Evolutionary conservation across 2,329 filamentous ascomycete species (phyloP).

Genomic region (Lizonia empirigonia): DNA sequence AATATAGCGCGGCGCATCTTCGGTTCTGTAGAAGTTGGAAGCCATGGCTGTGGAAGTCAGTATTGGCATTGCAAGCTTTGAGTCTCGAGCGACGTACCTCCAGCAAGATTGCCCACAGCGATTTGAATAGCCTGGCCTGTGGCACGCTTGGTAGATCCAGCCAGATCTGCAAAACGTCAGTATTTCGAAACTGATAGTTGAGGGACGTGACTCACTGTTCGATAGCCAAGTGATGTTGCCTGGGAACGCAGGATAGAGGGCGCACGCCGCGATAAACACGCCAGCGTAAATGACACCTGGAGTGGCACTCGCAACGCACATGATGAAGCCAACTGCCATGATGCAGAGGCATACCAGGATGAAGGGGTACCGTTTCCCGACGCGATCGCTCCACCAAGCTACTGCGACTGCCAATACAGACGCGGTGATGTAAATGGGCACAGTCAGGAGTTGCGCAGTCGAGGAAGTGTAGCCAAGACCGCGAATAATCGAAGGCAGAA

Average conservation of each 20-base stretch:
- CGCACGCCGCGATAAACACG: constrained; percentile 46
- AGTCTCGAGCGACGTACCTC: constrained; percentile 21
- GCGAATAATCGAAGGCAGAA: constrained; percentile 56
- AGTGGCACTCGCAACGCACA: constrained; percentile 42
- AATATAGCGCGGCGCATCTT: constrained; percentile 57
- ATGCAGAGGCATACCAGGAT: constrained; percentile 41
- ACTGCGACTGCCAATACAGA: constrained; percentile 42
- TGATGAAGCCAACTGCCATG: constrained; percentile 47
- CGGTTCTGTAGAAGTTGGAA: constrained; percentile 70
- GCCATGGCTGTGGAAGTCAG: constrained; percentile 61
- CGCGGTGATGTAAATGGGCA: constrained; percentile 52
- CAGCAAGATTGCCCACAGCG: constrained; percentile 54
- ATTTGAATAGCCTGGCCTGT: constrained; percentile 57
- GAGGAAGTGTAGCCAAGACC: constrained; percentile 49
- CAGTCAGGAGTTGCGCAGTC: constrained; percentile 50
- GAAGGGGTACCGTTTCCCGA: constrained; percentile 43
- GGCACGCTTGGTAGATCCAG: constrained; percentile 59
- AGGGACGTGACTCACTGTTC: constrained; percentile 49
- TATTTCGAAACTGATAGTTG: not conserved
- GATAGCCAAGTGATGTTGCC: constrained; percentile 57
- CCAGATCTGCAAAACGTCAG: constrained; percentile 53
- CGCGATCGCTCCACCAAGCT: constrained; percentile 40
- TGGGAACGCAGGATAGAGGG: constrained; percentile 47
- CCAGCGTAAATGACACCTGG: constrained; percentile 47
- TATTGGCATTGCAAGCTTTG: not conserved